Evolutionary conservation across 352 stramenopile genomes (phyloP), one percentile per base, ranked within the genome.

Genomic region (Pythium rishiriense): DNA sequence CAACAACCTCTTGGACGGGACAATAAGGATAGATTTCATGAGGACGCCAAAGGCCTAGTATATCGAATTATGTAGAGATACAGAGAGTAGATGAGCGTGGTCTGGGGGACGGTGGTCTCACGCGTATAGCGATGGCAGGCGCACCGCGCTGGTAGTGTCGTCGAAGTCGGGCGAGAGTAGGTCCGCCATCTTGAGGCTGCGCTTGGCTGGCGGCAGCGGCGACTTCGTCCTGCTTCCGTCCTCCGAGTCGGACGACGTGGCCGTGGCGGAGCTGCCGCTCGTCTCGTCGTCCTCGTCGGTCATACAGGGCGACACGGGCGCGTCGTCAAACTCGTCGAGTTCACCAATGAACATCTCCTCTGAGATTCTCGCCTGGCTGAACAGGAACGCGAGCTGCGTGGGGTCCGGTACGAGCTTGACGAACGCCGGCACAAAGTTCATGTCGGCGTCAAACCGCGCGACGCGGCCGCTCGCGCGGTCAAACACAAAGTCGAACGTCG

Each of bases 351-450:
- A 58, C 53, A 62, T 63, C 21, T 68, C 62, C 22, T 63, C 53
- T 1, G 62, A 58, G 35, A 68, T 63, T 37, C 54, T 58, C 47
- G 52, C 62, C 17, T 54, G 53, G 46, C 54, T 61, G 17, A 68
- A 62, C 21, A 68, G 43, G 37, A 59, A 63, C 31, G 53, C 55
- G 29, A 64, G 55, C 29, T 56, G 6, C 2, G 17, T 17, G 29
- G 54, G 54, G 42, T 64, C 55, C 8, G 48, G 48, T 14, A 64
- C 42, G 39, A 69, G 46, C 35, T 24, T 17, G 39, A 69, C 9
- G 31, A 69, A 69, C 21, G 62, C 62, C 28, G 46, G 54, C 11
- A 69, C n/a, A n/a, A 69, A 63, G 29, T 69, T 59, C 53, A 69
- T 58, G 45, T 69, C 53, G 61, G 51, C 31, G 19, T 57, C 52